Percentiles rank a stretch among this genome's conserved stretches.
Evolutionary conservation across 2,329 filamentous ascomycete species (phyloP).

Genomic region (Macrophomina phaseolina): DNA sequence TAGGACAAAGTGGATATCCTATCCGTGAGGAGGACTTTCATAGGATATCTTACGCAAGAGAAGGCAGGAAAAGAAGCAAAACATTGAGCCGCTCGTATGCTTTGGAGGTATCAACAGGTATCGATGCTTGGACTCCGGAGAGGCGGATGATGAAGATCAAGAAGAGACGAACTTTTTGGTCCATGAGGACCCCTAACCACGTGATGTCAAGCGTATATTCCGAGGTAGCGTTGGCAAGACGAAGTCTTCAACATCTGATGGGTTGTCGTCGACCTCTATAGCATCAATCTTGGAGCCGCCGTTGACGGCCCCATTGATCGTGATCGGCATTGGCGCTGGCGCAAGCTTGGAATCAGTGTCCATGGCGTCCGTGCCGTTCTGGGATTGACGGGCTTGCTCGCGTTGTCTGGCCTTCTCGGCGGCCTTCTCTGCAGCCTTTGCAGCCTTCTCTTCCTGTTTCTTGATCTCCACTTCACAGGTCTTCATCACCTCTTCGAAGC

Average conservation of each 20-base stretch:
- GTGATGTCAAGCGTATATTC: constrained; percentile 40
- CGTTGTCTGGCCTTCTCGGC: constrained; percentile 17
- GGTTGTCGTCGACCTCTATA: constrained; percentile 44
- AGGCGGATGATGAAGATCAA: background rate
- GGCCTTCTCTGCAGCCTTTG: constrained; percentile 21
- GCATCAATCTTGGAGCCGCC: constrained; percentile 34
- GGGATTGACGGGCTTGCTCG: constrained; percentile 20
- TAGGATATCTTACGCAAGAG: constrained; percentile 12
- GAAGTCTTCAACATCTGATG: constrained; percentile 43
- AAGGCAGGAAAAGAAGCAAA: background rate
- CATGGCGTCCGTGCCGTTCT: constrained; percentile 8
- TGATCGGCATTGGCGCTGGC: constrained; percentile 25
- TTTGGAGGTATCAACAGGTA: constrained; percentile 2
- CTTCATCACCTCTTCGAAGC: constrained; percentile 67
- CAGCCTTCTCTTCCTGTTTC: constrained; percentile 21
- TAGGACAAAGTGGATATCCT: background rate
- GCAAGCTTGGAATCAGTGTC: constrained; percentile 26
- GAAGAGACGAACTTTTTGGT: background rate
- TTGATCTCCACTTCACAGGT: constrained; percentile 61
- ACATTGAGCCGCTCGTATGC: constrained; percentile 10
- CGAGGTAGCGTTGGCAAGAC: constrained; percentile 40
- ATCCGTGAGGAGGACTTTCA: background rate
- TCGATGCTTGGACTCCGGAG: constrained; percentile 1
- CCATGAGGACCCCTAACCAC: background rate
- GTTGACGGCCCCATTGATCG: constrained; percentile 20